Evolutionary conservation across 139 green algal species (phyloP).

Genomic region (Tetradesmus obliquus): DNA sequence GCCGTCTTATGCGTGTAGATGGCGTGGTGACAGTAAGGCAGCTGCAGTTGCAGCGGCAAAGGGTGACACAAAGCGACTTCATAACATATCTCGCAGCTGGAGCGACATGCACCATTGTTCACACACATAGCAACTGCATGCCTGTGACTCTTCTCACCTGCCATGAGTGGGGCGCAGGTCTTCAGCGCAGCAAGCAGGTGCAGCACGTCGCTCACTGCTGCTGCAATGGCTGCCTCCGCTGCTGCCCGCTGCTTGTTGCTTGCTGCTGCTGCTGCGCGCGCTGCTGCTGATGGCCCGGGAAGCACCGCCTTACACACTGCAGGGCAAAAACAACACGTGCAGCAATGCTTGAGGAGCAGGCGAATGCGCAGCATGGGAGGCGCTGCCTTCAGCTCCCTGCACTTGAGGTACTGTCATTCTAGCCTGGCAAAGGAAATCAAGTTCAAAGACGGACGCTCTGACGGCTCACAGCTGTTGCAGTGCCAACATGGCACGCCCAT

Average conservation of each 20-base stretch:
- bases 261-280: constrained; percentile 73
- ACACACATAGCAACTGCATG: neutral
- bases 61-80: too few relatives aligned
- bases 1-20: too few relatives aligned
- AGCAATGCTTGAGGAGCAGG: neutral
- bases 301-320: constrained; percentile 73
- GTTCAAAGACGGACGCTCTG: too few relatives aligned
- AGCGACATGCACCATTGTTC: too few relatives aligned
- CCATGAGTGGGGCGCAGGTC: constrained; percentile 67
- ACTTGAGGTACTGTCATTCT: too few relatives aligned
- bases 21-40: neutral
- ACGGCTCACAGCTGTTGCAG: too few relatives aligned
- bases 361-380: constrained; percentile 29
- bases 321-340: neutral
- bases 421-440: too few relatives aligned
- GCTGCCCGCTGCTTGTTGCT: constrained; percentile 78
- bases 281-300: constrained; percentile 75
- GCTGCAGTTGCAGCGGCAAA: neutral
- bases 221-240: constrained; percentile 78
- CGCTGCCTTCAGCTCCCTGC: neutral
- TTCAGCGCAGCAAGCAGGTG: constrained; percentile 84
- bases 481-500: too few relatives aligned
- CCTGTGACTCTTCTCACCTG: neutral
- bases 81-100: too few relatives aligned
- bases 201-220: constrained; percentile 81